Evolutionary conservation across 495 filamentous ascomycete species (phyloP), one percentile per base, ranked within the genome.

Genomic region (Thozetella sp.): DNA sequence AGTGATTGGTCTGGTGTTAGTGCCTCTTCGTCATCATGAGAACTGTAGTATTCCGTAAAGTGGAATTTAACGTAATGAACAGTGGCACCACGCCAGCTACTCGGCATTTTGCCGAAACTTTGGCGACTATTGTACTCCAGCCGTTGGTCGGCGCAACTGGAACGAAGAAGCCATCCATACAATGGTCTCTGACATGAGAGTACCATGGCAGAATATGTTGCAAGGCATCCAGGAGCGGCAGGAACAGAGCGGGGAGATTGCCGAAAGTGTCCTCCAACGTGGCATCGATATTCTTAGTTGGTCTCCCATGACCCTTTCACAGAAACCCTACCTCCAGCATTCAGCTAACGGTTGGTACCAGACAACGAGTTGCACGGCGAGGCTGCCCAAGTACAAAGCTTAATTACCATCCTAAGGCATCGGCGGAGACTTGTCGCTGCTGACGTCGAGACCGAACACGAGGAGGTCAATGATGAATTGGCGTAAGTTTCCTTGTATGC

Each of bases 161-260:
- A 79, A 79, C 30, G 58, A 72, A 59, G 70, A 76, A 64, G 71
- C 71, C 22, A 76, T 75, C 24, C 43, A 63, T 51, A n/a, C 53
- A 3, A 77, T 79, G 74, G 56, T 55, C 1, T 20, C 25, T 0
- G 66, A 76, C 37, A 45, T 76, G 27, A 43, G 30, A 10, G 55
- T 40, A 9, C 63, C 58, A 22, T 79, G 74, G 73, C 22, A 66
- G 12, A 34, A 30, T 2, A 45, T 76, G 11, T 23, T 30, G 20
- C 51, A 30, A 1, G 51, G 15, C 43, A 34, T 64, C 12, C 37
- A n/a, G 24, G 19, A 10, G 10, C 1, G 20, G 15, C 48, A 61
- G 1, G 34, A 58, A 23, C 45, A 25, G 13, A 26, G 22, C 22
- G 45, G 12, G n/a, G 45, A 20, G 10, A 45, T 19, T 17, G 27